Conservation (phyloP, 345 rosid genomes). For the Eucalyptus pauciflora region DNA sequence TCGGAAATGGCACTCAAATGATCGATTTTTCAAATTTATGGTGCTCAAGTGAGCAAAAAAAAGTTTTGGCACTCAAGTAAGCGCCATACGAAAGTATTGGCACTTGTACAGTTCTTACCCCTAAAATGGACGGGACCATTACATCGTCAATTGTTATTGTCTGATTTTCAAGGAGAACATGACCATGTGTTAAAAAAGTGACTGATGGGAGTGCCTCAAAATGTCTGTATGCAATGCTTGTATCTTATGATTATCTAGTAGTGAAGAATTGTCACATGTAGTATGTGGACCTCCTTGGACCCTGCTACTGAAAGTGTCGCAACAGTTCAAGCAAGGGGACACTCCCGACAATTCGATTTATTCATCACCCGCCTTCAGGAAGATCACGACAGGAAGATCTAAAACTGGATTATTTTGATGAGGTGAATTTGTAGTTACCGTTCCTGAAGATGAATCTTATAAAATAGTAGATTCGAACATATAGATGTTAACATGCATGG, state of each 20-base stretch:
- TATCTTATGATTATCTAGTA: neutral
- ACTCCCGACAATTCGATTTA: neutral
- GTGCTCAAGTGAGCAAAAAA: too few species aligned
- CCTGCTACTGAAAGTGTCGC: neutral
- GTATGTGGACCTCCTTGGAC: neutral
- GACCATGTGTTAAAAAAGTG: neutral
- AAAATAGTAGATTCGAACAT: neutral
- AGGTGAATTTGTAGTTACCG: neutral
- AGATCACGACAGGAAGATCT: neutral
- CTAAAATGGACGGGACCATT: neutral
- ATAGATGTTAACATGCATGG: neutral
- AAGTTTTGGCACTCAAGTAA: fast-evolving
- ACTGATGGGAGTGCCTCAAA: neutral
- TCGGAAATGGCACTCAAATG: too few species aligned
- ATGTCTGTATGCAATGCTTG: neutral
- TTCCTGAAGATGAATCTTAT: neutral
- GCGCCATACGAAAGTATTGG: fast-evolving
- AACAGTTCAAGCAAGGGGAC: neutral
- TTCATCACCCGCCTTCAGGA: neutral
- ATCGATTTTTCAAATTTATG: too few species aligned
- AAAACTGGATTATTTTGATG: neutral
- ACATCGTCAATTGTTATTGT: neutral
- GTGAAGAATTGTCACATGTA: neutral
- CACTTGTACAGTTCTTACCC: too few species aligned
- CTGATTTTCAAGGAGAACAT: neutral